These are phyloP conservation scores for Hypomontagnella submonticulosa DNA, from an alignment of 495 filamentous ascomycete genomes.

Conservation along the genomic window DNA sequence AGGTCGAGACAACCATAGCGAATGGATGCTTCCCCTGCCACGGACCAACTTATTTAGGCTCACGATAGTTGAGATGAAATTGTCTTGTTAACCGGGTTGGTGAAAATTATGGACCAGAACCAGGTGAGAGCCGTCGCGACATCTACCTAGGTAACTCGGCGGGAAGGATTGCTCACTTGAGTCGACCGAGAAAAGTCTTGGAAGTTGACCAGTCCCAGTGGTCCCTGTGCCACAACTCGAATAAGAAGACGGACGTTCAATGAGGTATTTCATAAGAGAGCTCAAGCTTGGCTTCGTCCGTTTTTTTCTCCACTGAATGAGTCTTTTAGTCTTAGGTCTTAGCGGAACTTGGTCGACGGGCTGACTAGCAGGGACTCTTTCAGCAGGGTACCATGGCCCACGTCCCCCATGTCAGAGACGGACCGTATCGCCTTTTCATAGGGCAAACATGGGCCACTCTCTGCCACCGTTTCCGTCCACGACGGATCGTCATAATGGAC, in stretches of 20 bases:
- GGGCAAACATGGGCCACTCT: constrained; percentile 49
- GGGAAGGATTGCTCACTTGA: constrained; percentile 41
- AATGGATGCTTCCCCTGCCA: constrained; percentile 32
- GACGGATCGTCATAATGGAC: constrained; percentile 46
- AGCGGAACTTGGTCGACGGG: constrained; percentile 44
- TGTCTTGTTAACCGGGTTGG: constrained; percentile 34
- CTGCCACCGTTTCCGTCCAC: constrained; percentile 48
- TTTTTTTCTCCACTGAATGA: constrained; percentile 43
- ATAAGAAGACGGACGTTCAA: constrained; percentile 40
- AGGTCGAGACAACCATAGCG: constrained; percentile 27
- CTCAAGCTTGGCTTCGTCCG: constrained; percentile 28
- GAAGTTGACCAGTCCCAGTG: constrained; percentile 41
- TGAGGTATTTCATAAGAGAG: constrained; percentile 45
- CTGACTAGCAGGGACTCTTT: constrained; percentile 47
- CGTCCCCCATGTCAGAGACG: constrained; percentile 43
- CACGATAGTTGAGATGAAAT: constrained; percentile 41
- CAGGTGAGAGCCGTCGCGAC: constrained; percentile 43
- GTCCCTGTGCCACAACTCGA: constrained; percentile 29
- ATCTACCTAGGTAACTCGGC: constrained; percentile 41
- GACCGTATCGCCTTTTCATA: constrained; percentile 50
- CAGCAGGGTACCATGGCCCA: constrained; percentile 48
- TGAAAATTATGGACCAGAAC: constrained; percentile 40
- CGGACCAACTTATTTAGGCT: constrained; percentile 38
- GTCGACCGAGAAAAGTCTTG: constrained; percentile 28
- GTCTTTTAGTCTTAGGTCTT: constrained; percentile 41